These are phyloP conservation scores for Arthrobotrys iridis DNA, from an alignment of 2,329 filamentous ascomycete species.

Conservation along the genomic window DNA sequence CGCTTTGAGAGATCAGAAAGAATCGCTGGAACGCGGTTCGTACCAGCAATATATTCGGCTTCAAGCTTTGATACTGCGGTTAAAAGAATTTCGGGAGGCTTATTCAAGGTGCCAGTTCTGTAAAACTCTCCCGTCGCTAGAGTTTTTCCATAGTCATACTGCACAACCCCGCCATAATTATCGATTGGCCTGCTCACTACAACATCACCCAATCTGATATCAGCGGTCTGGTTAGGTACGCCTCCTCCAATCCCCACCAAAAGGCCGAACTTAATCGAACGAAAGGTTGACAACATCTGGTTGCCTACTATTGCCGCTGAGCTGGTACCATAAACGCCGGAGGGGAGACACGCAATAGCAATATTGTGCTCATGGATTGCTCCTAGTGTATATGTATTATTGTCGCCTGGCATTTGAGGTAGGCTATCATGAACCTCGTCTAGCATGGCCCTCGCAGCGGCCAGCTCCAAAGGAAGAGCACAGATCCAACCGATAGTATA, in stretches of 20 bases:
- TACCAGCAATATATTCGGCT: neutral
- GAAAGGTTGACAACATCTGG: conserved; percentile 60
- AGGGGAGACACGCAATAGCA: conserved; percentile 59
- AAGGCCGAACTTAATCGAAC: conserved; percentile 61
- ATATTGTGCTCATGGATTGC: conserved; percentile 60
- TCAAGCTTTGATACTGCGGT: conserved; percentile 4
- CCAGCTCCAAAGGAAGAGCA: conserved; percentile 52
- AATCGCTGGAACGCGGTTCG: neutral
- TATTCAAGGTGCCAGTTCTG: neutral
- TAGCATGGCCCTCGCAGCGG: conserved; percentile 53
- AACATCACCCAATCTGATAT: conserved; percentile 37
- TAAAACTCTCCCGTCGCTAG: neutral
- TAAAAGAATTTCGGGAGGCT: conserved; percentile 17
- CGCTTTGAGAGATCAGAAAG: neutral
- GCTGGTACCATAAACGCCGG: conserved; percentile 55
- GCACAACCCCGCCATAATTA: neutral
- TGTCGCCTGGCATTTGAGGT: conserved; percentile 36
- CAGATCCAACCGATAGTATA: conserved; percentile 54
- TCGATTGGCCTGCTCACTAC: conserved; percentile 23
- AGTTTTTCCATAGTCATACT: conserved; percentile 35
- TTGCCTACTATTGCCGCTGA: conserved; percentile 59
- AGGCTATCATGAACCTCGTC: conserved; percentile 52
- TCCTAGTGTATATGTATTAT: conserved; percentile 57
- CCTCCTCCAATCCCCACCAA: conserved; percentile 64
- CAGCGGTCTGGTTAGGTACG: neutral